A percentile compares a stretch with the other conserved stretches of the same genome.
Evolutionary conservation across 306 rosid species (phyloP).

Genomic region (Purshia tridentata): DNA sequence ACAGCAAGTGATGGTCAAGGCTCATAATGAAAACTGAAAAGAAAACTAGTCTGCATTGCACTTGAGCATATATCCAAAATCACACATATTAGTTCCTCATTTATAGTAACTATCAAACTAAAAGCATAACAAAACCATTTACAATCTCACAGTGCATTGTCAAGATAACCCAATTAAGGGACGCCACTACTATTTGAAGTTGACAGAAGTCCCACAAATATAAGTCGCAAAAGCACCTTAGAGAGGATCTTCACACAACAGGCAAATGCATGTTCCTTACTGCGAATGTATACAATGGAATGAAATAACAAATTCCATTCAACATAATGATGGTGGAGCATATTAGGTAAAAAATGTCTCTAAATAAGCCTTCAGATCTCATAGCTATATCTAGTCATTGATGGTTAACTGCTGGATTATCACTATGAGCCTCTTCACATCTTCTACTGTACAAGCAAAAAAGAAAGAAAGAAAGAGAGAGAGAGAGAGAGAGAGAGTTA

Average conservation of each 20-base stretch:
- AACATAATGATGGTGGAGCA: no score
- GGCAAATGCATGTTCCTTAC: no score
- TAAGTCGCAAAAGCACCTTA: background rate
- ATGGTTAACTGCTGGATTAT: background rate
- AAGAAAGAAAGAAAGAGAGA: background rate
- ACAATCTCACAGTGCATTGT: background rate
- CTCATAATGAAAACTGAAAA: no score
- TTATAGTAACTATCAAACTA: background rate
- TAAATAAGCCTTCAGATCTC: constrained; percentile 15
- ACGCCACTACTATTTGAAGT: background rate
- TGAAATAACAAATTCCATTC: no score
- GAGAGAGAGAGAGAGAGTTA: background rate
- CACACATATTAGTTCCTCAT: background rate
- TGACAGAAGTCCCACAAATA: background rate
- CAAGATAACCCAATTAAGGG: background rate
- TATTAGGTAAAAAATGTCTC: no score
- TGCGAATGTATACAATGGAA: no score
- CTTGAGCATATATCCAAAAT: no score
- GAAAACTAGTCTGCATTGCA: no score
- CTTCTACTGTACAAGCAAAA: background rate
- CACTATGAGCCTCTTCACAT: constrained; percentile 14
- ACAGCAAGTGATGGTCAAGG: no score
- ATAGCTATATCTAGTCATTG: constrained; percentile 12
- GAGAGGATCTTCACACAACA: no score
- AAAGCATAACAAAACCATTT: background rate